phyloP scores from a whole-genome alignment of 78 protist genomes.

The Thecamonas trahens region DNA sequence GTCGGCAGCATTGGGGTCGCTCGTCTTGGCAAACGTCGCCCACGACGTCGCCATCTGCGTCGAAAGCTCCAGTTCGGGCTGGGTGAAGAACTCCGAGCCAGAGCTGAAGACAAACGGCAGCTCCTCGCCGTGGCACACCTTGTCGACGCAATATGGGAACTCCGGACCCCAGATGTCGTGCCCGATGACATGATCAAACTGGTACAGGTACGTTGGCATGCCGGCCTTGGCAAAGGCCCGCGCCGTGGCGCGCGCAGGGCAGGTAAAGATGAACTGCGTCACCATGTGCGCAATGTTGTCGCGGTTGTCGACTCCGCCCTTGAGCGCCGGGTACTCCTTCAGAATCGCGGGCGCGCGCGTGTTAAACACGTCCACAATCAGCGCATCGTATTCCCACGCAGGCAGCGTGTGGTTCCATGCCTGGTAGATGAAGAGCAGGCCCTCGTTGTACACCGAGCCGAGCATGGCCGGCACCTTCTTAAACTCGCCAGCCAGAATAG shows the following conservation, averaged over 20 bases:
- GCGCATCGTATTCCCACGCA: neutral
- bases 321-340: neutral
- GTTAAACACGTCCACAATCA: neutral
- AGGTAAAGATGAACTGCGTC: neutral
- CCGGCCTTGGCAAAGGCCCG: too few species aligned
- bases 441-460: constrained; percentile 6
- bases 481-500: neutral
- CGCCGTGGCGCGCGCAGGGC: neutral
- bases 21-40: neutral
- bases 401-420: neutral
- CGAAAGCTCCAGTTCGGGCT: neutral
- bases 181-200: neutral
- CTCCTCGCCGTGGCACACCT: constrained; percentile 1
- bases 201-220: neutral
- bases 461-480: neutral
- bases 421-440: neutral
- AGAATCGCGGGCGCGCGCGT: neutral
- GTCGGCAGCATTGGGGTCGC: neutral
- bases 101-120: neutral
- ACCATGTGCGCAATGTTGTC: neutral
- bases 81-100: neutral
- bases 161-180: neutral
- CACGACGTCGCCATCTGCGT: neutral
- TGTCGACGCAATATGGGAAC: neutral
- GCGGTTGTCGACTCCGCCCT: neutral